Evolutionary conservation across 768 basidiomycete genomes (phyloP).

Genomic region (Inosperma sp.): DNA sequence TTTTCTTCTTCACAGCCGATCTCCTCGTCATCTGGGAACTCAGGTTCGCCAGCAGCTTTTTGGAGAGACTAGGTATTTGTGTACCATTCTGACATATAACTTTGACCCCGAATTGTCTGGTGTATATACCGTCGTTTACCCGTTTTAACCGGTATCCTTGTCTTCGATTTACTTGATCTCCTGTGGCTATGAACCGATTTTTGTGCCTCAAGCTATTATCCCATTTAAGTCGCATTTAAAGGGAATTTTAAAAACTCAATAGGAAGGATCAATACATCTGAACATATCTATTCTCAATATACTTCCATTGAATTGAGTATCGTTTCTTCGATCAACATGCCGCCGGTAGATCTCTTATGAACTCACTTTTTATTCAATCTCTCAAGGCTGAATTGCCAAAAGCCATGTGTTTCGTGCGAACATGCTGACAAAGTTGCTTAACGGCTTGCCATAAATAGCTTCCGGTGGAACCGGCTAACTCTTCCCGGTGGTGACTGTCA

Average conservation of each 20-base stretch:
- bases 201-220: slow-evolving; percentile 5
- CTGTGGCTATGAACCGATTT: too few relatives aligned
- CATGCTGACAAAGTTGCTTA: not conserved
- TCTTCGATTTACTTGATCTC: too few relatives aligned
- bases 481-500: too few relatives aligned
- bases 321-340: slow-evolving; percentile 22
- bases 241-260: slow-evolving; percentile 21
- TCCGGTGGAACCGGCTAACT: too few relatives aligned
- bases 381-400: slow-evolving; percentile 6
- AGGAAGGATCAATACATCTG: slow-evolving; percentile 14
- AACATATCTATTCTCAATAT: slow-evolving; percentile 15
- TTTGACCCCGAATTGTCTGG: too few relatives aligned
- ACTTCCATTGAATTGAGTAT: slow-evolving; percentile 18
- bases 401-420: not conserved
- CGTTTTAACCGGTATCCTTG: too few relatives aligned
- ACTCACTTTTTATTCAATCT: slow-evolving; percentile 10
- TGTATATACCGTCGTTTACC: slow-evolving; percentile 2
- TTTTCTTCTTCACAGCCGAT: slow-evolving; percentile 23
- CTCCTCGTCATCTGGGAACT: slow-evolving; percentile 19
- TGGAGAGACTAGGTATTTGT: slow-evolving; percentile 22
- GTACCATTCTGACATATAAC: not conserved
- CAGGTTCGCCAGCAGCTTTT: slow-evolving; percentile 17
- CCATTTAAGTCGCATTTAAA: too few relatives aligned
- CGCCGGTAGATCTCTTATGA: slow-evolving; percentile 17
- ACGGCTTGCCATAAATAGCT: too few relatives aligned